These are phyloP conservation scores for Streptanthus diversifolius DNA, from an alignment of 345 rosid species.

Conservation along the genomic window DNA sequence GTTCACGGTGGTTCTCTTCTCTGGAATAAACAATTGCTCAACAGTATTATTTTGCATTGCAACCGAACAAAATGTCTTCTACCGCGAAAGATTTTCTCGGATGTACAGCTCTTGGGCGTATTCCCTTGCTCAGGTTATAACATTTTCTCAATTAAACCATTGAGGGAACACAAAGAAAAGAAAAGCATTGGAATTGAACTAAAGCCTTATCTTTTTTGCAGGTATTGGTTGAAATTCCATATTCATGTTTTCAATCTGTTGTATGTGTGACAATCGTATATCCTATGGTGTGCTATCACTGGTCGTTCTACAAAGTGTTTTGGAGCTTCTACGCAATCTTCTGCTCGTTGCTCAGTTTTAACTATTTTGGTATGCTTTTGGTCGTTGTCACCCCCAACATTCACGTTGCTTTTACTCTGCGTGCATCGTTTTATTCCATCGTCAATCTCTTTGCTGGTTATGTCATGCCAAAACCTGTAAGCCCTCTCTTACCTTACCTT, in stretches of 20 bases:
- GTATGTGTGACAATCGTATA: slow-evolving; percentile 33
- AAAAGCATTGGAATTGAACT: not conserved
- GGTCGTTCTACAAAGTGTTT: slow-evolving; percentile 38
- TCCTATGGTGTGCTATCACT: slow-evolving; percentile 40
- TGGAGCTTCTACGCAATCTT: slow-evolving; percentile 43
- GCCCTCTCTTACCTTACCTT: not conserved
- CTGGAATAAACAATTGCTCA: slow-evolving; percentile 38
- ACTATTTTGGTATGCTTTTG: slow-evolving; percentile 44
- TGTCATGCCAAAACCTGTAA: slow-evolving; percentile 47
- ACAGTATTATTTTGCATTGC: slow-evolving; percentile 33
- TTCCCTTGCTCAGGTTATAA: slow-evolving; percentile 46
- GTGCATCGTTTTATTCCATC: slow-evolving; percentile 36
- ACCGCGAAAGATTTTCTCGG: slow-evolving; percentile 39
- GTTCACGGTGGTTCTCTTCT: slow-evolving; percentile 29
- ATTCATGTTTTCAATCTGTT: slow-evolving; percentile 34
- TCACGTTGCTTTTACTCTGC: slow-evolving; percentile 41
- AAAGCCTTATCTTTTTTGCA: slow-evolving; percentile 15
- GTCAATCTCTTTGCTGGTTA: slow-evolving; percentile 50
- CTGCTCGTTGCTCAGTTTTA: slow-evolving; percentile 44
- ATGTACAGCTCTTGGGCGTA: slow-evolving; percentile 50
- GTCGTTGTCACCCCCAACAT: slow-evolving; percentile 35
- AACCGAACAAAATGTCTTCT: slow-evolving; percentile 37
- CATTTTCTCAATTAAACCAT: slow-evolving; percentile 26
- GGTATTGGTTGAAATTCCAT: slow-evolving; percentile 52
- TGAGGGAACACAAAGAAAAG: not conserved